Evolutionary conservation across 768 basidiomycete species (phyloP).

Genomic region (Peribolospora baueri): DNA sequence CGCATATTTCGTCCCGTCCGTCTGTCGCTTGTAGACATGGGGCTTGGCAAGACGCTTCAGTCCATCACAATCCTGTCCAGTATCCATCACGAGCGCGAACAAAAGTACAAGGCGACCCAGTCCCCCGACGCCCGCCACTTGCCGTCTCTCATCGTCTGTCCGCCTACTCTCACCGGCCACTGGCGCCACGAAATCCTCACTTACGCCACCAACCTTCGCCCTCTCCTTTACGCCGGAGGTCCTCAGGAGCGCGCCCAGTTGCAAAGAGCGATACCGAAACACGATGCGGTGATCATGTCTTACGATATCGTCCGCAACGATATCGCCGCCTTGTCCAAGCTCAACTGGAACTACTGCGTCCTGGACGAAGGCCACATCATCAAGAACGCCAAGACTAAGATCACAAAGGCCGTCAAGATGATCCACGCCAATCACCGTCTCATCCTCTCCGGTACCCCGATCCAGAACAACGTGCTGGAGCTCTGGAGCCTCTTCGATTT

Average conservation of each 20-base stretch:
- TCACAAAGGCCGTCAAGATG: slow-evolving; percentile 83
- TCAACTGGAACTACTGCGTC: slow-evolving; percentile 85
- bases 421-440: slow-evolving; percentile 76
- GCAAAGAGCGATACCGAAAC: slow-evolving; percentile 35
- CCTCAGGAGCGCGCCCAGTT: slow-evolving; percentile 53
- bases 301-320: slow-evolving; percentile 97
- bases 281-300: slow-evolving; percentile 86
- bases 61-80: slow-evolving; percentile 89
- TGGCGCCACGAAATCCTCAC: slow-evolving; percentile 97
- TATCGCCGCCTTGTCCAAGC: slow-evolving; percentile 41
- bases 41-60: slow-evolving; percentile 89
- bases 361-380: slow-evolving; percentile 97
- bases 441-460: slow-evolving; percentile 87
- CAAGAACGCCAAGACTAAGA: slow-evolving; percentile 94
- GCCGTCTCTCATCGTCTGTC: slow-evolving; percentile 84
- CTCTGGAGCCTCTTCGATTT: slow-evolving; percentile 98
- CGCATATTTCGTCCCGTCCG: background rate
- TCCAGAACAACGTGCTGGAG: slow-evolving; percentile 96
- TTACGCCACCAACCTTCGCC: slow-evolving; percentile 59
- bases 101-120: slow-evolving; percentile 37
- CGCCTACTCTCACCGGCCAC: slow-evolving; percentile 90
- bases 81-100: slow-evolving; percentile 67
- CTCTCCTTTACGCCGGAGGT: slow-evolving; percentile 71
- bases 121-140: slow-evolving; percentile 59
- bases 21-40: slow-evolving; percentile 49